A percentile compares a stretch with the other conserved stretches of the same genome.
Evolutionary conservation across 192 early-diverging fungal genomes (phyloP).

Genomic region (Coemansia sp.): DNA sequence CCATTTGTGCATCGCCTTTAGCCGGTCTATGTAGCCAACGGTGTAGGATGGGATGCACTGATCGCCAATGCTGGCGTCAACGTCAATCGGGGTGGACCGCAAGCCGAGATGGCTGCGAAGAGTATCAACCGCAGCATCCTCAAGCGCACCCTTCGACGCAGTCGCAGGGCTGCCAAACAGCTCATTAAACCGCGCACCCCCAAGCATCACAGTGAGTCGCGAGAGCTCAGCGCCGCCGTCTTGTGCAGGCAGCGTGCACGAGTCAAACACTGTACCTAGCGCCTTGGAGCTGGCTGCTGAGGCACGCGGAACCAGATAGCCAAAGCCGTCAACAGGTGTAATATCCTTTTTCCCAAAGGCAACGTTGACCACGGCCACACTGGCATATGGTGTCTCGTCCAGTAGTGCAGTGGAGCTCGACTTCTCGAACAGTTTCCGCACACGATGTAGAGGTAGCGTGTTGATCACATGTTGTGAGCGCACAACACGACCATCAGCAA

Average conservation of each 20-base stretch:
- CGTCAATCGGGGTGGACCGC: slow-evolving; percentile 43
- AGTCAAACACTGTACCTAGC: slow-evolving; percentile 88
- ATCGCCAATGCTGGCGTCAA: slow-evolving; percentile 58
- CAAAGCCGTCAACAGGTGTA: slow-evolving; percentile 79
- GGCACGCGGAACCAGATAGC: slow-evolving; percentile 79
- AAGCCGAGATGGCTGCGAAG: slow-evolving; percentile 65
- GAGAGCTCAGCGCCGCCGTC: slow-evolving; percentile 42
- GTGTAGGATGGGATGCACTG: slow-evolving; percentile 89
- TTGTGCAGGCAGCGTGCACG: slow-evolving; percentile 70
- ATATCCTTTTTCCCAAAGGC: slow-evolving; percentile 56
- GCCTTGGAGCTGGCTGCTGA: slow-evolving; percentile 51
- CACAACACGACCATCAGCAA: slow-evolving; percentile 33
- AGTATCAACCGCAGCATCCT: slow-evolving; percentile 57
- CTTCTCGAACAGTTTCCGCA: slow-evolving; percentile 53
- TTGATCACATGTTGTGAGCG: slow-evolving; percentile 65
- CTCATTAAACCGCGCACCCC: slow-evolving; percentile 71
- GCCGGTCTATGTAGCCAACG: slow-evolving; percentile 73
- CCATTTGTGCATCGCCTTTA: slow-evolving; percentile 63
- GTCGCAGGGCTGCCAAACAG: slow-evolving; percentile 51
- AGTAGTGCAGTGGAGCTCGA: slow-evolving; percentile 50
- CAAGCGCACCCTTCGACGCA: slow-evolving; percentile 14
- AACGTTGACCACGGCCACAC: slow-evolving; percentile 85
- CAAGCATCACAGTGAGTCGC: slow-evolving; percentile 88
- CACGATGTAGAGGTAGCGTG: slow-evolving; percentile 60
- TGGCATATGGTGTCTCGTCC: slow-evolving; percentile 63